Conservation (phyloP, 2,329 filamentous ascomycete genomes). For the Huntiella abstrusa region DNA sequence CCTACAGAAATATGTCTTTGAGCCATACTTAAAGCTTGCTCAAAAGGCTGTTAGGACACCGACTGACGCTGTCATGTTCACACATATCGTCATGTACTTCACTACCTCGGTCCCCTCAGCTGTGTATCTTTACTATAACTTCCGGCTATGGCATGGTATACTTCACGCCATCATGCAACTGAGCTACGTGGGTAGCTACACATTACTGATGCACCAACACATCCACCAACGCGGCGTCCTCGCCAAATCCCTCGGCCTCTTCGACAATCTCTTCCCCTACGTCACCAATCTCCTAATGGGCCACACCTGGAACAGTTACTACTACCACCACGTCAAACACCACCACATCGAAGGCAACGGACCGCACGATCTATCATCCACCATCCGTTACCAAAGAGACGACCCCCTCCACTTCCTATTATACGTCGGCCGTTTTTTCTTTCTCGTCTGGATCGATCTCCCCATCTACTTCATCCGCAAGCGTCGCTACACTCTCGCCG, state of each 20-base stretch:
- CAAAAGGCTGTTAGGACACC: conserved; percentile 39
- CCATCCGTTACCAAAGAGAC: conserved; percentile 59
- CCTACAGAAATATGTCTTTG: conserved; percentile 31
- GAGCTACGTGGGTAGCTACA: conserved; percentile 56
- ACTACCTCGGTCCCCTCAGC: conserved; percentile 52
- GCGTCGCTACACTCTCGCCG: conserved; percentile 33
- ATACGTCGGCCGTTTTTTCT: conserved; percentile 55
- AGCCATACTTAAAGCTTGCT: conserved; percentile 40
- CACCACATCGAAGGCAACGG: conserved; percentile 39
- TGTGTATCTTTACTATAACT: conserved; percentile 42
- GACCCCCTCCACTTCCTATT: conserved; percentile 44
- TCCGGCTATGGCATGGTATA: conserved; percentile 48
- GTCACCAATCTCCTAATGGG: conserved; percentile 59
- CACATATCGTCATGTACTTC: conserved; percentile 55
- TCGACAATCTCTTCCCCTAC: conserved; percentile 55
- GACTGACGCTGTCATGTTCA: conserved; percentile 62
- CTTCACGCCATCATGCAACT: conserved; percentile 46
- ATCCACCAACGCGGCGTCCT: conserved; percentile 60
- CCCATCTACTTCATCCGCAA: conserved; percentile 54
- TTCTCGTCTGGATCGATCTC: conserved; percentile 57
- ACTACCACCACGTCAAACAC: conserved; percentile 71
- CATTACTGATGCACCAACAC: conserved; percentile 68
- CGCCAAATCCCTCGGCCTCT: conserved; percentile 28
- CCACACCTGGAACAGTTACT: conserved; percentile 74
- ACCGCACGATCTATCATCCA: conserved; percentile 37